A percentile compares a stretch with the other conserved stretches of the same genome.
Conservation (phyloP, 106 monocot genomes). For the Platanthera zijinensis region DNA sequence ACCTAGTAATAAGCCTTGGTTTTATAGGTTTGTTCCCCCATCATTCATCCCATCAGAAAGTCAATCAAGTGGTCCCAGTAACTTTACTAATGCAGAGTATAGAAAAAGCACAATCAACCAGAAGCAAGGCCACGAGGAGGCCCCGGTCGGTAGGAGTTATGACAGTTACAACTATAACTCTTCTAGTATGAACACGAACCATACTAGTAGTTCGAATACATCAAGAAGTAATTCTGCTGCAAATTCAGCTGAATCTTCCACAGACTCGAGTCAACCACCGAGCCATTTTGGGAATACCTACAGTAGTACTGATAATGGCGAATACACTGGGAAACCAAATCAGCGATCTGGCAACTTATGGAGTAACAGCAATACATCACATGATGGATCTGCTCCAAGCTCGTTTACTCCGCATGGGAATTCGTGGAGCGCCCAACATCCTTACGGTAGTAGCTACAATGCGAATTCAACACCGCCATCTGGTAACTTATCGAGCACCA, state of each 20-base stretch:
- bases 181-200: too few relatives aligned
- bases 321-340: not conserved
- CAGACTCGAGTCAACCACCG: not conserved
- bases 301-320: not conserved
- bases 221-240: not conserved
- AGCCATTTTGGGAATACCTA: not conserved
- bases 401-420: too few relatives aligned
- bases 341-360: not conserved
- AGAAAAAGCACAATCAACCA: not conserved
- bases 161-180: too few relatives aligned
- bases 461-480: not conserved
- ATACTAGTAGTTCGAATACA: not conserved
- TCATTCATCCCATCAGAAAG: slow-evolving; percentile 19
- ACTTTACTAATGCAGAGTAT: not conserved
- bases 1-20: slow-evolving; percentile 33
- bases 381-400: not conserved
- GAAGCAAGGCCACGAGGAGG: not conserved
- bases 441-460: not conserved
- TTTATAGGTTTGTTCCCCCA: slow-evolving; percentile 65
- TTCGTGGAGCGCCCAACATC: too few relatives aligned
- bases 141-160: not conserved
- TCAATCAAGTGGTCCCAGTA: not conserved
- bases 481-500: slow-evolving; percentile 1
- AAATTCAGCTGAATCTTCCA: not conserved
- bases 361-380: not conserved